phyloP scores from a whole-genome alignment of 2,329 filamentous ascomycete species.

The Incumbomyces lentus region DNA sequence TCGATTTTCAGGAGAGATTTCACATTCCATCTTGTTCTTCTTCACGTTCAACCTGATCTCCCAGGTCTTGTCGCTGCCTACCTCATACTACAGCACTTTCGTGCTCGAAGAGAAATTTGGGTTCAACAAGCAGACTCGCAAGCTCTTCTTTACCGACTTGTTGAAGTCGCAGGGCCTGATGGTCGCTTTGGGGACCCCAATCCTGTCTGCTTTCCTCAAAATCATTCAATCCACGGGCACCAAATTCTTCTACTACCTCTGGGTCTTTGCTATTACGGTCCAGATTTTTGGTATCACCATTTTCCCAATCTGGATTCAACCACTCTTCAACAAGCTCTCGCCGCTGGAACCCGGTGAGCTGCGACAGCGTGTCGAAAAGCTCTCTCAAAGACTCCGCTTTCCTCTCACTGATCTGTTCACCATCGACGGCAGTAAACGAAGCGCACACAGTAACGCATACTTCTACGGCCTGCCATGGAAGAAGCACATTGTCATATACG shows the following conservation, averaged over 20 bases:
- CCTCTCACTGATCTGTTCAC: constrained; percentile 88
- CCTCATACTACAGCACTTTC: constrained; percentile 85
- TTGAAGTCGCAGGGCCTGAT: constrained; percentile 80
- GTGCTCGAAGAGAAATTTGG: constrained; percentile 94
- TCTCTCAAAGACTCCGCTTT: constrained; percentile 78
- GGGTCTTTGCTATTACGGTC: constrained; percentile 79
- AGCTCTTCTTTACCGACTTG: constrained; percentile 80
- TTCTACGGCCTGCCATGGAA: constrained; percentile 98
- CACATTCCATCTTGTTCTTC: constrained; percentile 86
- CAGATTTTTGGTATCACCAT: constrained; percentile 94
- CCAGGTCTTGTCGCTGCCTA: constrained; percentile 67
- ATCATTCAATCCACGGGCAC: constrained; percentile 92
- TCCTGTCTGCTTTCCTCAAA: constrained; percentile 82
- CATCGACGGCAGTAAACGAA: constrained; percentile 84
- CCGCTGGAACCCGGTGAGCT: constrained; percentile 78
- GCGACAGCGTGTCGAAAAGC: constrained; percentile 75
- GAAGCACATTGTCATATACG: constrained; percentile 99
- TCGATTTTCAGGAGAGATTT: constrained; percentile 81
- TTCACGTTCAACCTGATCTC: constrained; percentile 76
- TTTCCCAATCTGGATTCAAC: constrained; percentile 88
- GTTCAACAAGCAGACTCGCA: constrained; percentile 95
- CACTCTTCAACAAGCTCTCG: constrained; percentile 95
- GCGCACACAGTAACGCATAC: constrained; percentile 82
- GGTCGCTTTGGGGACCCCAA: constrained; percentile 69
- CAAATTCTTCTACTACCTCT: constrained; percentile 96